These are phyloP conservation scores for Cladophialophora carrionii DNA, from an alignment of 2,329 filamentous ascomycete genomes.

Conservation along the genomic window DNA sequence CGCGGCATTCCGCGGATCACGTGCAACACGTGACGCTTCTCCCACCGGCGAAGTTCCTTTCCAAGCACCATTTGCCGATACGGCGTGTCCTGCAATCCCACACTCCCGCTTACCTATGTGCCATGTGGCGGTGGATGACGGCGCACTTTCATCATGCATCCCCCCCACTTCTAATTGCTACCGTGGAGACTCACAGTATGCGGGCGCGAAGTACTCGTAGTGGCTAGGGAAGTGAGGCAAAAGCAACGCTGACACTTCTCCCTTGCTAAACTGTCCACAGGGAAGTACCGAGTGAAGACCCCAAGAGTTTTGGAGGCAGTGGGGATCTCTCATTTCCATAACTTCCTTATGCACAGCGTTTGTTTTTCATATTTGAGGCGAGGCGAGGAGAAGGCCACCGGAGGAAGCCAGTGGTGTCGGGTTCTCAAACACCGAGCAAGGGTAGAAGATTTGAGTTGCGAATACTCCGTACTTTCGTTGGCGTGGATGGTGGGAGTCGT, in stretches of 20 bases:
- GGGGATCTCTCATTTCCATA: neutral
- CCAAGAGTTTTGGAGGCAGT: neutral
- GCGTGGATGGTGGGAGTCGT: neutral
- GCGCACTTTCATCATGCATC: neutral
- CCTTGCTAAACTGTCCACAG: neutral
- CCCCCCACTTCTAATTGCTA: slow-evolving; percentile 1
- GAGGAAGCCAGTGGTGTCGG: neutral
- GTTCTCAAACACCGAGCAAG: neutral
- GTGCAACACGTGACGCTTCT: neutral
- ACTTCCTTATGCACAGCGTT: no score
- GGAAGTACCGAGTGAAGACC: neutral
- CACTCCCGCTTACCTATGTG: slow-evolving; percentile 5
- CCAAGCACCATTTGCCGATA: neutral
- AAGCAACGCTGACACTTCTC: slow-evolving; percentile 9
- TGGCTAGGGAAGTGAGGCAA: neutral
- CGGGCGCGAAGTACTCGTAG: neutral
- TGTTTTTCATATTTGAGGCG: neutral
- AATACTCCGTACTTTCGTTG: neutral
- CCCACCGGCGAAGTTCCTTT: neutral
- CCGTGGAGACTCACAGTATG: neutral
- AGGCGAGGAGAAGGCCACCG: neutral
- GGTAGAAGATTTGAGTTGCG: neutral
- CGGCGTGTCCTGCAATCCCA: neutral
- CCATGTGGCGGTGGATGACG: slow-evolving; percentile 6
- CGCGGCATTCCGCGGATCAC: neutral